phyloP scores from a whole-genome alignment of 1,284 basidiomycete species.

The Pulchroboletus neoregius region DNA sequence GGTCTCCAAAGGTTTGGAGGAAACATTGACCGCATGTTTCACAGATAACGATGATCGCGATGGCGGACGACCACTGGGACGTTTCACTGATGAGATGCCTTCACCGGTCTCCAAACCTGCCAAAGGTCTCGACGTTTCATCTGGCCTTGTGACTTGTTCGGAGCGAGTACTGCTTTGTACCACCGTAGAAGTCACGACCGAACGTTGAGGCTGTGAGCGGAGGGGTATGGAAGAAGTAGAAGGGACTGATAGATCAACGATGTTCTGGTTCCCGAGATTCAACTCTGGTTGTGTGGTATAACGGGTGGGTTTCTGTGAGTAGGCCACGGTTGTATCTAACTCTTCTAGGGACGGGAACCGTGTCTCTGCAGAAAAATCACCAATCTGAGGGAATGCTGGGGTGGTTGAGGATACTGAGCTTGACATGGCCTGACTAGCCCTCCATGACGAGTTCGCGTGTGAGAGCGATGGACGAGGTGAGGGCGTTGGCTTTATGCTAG shows the following conservation, averaged over 20 bases:
- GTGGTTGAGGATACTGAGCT: conserved; percentile 24
- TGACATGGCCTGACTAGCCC: conserved; percentile 12
- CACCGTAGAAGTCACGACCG: conserved; percentile 9
- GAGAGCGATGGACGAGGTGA: conserved; percentile 45
- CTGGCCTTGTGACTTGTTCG: conserved; percentile 51
- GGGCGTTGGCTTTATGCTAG: conserved; percentile 35
- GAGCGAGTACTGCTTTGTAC: conserved; percentile 34
- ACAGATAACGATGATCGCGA: conserved; percentile 27
- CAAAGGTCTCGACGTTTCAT: conserved; percentile 12
- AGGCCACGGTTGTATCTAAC: conserved; percentile 58
- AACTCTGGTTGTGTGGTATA: conserved; percentile 19
- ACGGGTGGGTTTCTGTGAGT: conserved; percentile 22
- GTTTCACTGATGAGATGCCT: conserved; percentile 20
- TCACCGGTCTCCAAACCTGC: conserved; percentile 14
- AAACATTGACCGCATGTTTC: conserved; percentile 15
- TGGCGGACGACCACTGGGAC: conserved; percentile 21
- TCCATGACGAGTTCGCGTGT: conserved; percentile 21
- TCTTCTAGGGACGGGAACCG: conserved; percentile 78
- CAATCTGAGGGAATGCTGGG: conserved; percentile 25
- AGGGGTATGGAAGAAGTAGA: conserved; percentile 20
- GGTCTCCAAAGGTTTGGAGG: conserved; percentile 18
- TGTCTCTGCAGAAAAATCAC: conserved; percentile 53
- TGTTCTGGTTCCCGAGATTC: conserved; percentile 10
- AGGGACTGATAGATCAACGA: conserved; percentile 25
- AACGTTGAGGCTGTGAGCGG: conserved; percentile 18